Base-by-base conservation (phyloP, 140 eudicot species). In the Cichorium intybus region DNA sequence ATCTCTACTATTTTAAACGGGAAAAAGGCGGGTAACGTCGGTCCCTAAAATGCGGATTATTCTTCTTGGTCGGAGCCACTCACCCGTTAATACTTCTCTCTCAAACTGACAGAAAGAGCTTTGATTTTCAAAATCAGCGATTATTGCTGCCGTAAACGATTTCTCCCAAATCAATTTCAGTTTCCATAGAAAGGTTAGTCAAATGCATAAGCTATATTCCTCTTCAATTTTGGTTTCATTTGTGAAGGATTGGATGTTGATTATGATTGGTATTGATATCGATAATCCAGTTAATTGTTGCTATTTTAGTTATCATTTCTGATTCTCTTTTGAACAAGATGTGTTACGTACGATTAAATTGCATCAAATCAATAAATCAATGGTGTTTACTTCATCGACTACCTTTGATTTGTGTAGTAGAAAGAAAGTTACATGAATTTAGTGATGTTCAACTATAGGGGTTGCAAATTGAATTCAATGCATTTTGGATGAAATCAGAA, bases 71-170 rank as follows among this genome's bases (percentile, higher is more conserved):
- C n/a, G n/a, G n/a, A n/a, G n/a, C n/a, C n/a, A n/a, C n/a, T n/a
- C n/a, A n/a, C n/a, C n/a, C n/a, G n/a, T n/a, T n/a, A n/a, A n/a
- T 52, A 7, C 62, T 33, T 26, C 63, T 55, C 46, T 72, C 79
- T 56, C 17, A 22, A 34, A 43, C n/a, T n/a, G 64, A 16, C 37
- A n/a, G 52, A 31, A 5, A 16, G 7, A 46, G 28, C 28, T 27
- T 63, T 28, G 12, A 27, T 62, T 55, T 62, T 41, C 22, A n/a
- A 23, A 10, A 23, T 43, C 34, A 4, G 2, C 24, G 60, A 22
- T 27, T 20, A 34, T 11, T 34, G 69, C 57, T 8, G 4, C 7
- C 17, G 12, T 41, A 18, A 3, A 23, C 31, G 33, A 45, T 10
- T 69, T 69, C 27, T 33, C 20, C 29, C 46, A 24, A 18, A 57